These are phyloP conservation scores for Hirsutella minnesotensis DNA, from an alignment of 2,329 filamentous ascomycete genomes.

Conservation along the genomic window DNA sequence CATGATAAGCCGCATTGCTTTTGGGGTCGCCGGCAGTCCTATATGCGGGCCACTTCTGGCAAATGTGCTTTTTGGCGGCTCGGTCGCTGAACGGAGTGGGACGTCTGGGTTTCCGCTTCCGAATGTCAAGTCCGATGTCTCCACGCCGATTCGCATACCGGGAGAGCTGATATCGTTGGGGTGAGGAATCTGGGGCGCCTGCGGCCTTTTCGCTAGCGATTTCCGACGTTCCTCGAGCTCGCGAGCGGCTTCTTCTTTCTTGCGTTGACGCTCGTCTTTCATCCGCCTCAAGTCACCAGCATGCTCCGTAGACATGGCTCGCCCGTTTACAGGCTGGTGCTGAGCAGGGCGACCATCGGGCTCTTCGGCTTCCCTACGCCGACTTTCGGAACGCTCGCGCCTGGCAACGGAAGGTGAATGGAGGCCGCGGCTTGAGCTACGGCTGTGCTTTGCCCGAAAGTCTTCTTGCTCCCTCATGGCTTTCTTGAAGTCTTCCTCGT, in stretches of 20 bases:
- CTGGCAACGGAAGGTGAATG: slow-evolving; percentile 22
- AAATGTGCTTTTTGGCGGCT: slow-evolving; percentile 43
- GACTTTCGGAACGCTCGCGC: slow-evolving; percentile 27
- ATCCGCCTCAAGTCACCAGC: slow-evolving; percentile 42
- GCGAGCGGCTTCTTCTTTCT: slow-evolving; percentile 65
- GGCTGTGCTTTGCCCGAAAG: slow-evolving; percentile 43
- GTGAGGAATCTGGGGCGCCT: slow-evolving; percentile 68
- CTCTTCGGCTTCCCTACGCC: slow-evolving; percentile 20
- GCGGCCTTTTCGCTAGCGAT: slow-evolving; percentile 70
- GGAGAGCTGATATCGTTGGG: slow-evolving; percentile 41
- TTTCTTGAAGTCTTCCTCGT: slow-evolving; percentile 48
- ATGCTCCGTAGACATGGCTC: slow-evolving; percentile 32
- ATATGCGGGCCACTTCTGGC: slow-evolving; percentile 41
- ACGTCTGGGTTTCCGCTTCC: slow-evolving; percentile 28
- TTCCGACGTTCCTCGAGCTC: slow-evolving; percentile 82
- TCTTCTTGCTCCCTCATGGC: slow-evolving; percentile 41
- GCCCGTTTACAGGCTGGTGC: slow-evolving; percentile 15
- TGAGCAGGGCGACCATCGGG: slow-evolving; percentile 19
- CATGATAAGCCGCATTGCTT: slow-evolving; percentile 78
- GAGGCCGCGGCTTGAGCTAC: slow-evolving; percentile 33
- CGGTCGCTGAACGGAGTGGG: slow-evolving; percentile 51
- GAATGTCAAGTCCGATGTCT: slow-evolving; percentile 26
- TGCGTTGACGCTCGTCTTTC: slow-evolving; percentile 50
- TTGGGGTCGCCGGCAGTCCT: slow-evolving; percentile 81
- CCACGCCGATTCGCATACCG: slow-evolving; percentile 20